Conservation (phyloP, 2,329 filamentous ascomycete species). For the Cordyceps tenuipes region DNA sequence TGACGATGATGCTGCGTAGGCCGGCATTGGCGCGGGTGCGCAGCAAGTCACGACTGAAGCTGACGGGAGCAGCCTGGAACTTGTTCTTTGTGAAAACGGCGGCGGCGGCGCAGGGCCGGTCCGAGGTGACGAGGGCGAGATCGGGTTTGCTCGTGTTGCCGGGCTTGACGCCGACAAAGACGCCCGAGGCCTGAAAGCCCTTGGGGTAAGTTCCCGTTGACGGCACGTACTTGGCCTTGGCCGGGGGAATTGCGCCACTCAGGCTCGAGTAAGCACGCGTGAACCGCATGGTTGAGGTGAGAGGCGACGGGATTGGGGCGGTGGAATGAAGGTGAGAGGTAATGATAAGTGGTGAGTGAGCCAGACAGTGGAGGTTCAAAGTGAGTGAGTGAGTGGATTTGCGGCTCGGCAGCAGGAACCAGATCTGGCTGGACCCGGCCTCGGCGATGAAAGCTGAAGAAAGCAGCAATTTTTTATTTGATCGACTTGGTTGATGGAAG, state of each 20-base stretch:
- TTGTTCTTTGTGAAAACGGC: constrained; percentile 98
- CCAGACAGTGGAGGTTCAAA: neutral
- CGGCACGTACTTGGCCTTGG: constrained; percentile 88
- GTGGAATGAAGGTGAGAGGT: neutral
- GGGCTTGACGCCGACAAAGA: constrained; percentile 88
- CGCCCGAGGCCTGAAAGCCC: constrained; percentile 80
- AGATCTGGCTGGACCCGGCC: neutral
- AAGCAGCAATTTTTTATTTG: no score
- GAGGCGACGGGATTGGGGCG: constrained; percentile 12
- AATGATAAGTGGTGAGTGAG: neutral
- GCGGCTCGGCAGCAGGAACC: neutral
- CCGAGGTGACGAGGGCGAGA: constrained; percentile 79
- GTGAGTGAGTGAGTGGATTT: neutral
- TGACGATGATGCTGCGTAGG: constrained; percentile 77
- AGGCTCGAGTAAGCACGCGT: constrained; percentile 26
- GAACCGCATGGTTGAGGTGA: constrained; percentile 23
- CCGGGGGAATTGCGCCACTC: constrained; percentile 49
- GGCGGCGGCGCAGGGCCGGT: constrained; percentile 75
- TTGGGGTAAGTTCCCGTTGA: constrained; percentile 78
- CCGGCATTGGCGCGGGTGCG: constrained; percentile 57
- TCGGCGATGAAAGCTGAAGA: neutral
- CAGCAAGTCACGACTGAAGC: constrained; percentile 68
- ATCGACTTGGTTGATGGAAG: no score
- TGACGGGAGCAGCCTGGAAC: constrained; percentile 93
- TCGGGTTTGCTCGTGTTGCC: constrained; percentile 88